Conservation (phyloP, 768 basidiomycete species). For the Panaeolus papilionaceus region DNA sequence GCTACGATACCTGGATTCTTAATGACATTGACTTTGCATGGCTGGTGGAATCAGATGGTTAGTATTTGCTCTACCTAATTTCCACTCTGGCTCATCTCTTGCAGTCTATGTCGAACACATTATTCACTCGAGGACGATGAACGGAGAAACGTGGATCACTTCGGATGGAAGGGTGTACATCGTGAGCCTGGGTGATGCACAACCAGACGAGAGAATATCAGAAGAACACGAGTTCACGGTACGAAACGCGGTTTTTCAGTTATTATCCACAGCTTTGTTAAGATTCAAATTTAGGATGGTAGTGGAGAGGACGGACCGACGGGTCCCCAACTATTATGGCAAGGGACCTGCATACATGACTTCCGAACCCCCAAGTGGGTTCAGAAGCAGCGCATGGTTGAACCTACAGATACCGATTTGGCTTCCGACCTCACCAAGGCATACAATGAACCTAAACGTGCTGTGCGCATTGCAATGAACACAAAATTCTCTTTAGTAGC, state of each 20-base stretch:
- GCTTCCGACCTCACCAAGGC: constrained; percentile 31
- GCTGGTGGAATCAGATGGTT: constrained; percentile 79
- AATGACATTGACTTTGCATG: constrained; percentile 68
- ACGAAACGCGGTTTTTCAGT: constrained; percentile 9
- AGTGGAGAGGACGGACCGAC: constrained; percentile 21
- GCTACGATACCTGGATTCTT: constrained; percentile 59
- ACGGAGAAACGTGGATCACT: constrained; percentile 83
- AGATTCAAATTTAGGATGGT: constrained; percentile 11
- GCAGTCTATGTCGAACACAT: constrained; percentile 74
- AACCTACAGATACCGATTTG: constrained; percentile 47
- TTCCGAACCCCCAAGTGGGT: constrained; percentile 80
- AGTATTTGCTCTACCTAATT: constrained; percentile 19
- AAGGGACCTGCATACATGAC: constrained; percentile 81
- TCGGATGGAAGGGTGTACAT: constrained; percentile 86
- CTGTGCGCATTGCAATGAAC: constrained; percentile 73
- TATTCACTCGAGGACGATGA: constrained; percentile 58
- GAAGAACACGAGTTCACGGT: constrained; percentile 32
- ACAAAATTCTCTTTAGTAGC: constrained; percentile 83
- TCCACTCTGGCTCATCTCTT: neutral
- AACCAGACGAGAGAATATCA: constrained; percentile 27
- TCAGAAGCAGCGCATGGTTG: constrained; percentile 71
- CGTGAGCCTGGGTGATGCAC: constrained; percentile 61
- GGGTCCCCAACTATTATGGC: constrained; percentile 54
- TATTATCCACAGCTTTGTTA: neutral
- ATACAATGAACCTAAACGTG: constrained; percentile 73